Base-by-base conservation (phyloP, 352 stramenopile genomes). In the Pythium dissotocum region DNA sequence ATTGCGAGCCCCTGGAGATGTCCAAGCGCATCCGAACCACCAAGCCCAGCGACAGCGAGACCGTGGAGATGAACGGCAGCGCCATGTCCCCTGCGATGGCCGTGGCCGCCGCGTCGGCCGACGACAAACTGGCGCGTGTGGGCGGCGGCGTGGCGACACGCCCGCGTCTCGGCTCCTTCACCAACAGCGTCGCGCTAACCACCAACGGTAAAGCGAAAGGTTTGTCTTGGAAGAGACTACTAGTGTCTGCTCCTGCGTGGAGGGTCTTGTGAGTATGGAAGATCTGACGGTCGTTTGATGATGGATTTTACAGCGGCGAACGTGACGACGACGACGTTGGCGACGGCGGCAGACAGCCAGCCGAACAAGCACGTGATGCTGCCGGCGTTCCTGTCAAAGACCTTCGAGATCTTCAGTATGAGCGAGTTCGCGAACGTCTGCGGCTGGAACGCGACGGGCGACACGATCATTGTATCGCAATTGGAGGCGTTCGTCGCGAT, bases 351-450 rank as follows among this genome's bases (percentile, higher is more conserved):
- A 18, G 28, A 38, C 12, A 61, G 21, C 33, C 63, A 61, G 35
- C 49, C 12, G 32, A 87, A 71, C 52, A 97, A 95, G 64, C 83
- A 95, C 67, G 82, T 85, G 74, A 93, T 94, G 78, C 75, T 94
- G 58, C 90, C 90, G 60, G 89, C 86, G 24, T 98, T 98, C 65
- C 65, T 98, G 59, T 95, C 80, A 63, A 98, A 98, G 80, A 97
- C 92, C 21, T 98, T 88, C 72, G 89, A 98, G 72, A 98, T 98
- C 65, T 97, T 98, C 67, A 91, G 89, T 56, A 92, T 92, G 74
- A 67, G 74, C 49, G 80, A 90, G 63, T 97, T 95, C 69, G 61
- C 77, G 35, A 78, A 87, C 53, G 77, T 97, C 26, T 98, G 94
- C 69, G 86, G 90, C 46, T 98, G 93, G 93, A 97, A 97, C 54